Evolutionary conservation across 495 filamentous ascomycete species (phyloP).

Genomic region (Paragyromitra xinjiangensis): DNA sequence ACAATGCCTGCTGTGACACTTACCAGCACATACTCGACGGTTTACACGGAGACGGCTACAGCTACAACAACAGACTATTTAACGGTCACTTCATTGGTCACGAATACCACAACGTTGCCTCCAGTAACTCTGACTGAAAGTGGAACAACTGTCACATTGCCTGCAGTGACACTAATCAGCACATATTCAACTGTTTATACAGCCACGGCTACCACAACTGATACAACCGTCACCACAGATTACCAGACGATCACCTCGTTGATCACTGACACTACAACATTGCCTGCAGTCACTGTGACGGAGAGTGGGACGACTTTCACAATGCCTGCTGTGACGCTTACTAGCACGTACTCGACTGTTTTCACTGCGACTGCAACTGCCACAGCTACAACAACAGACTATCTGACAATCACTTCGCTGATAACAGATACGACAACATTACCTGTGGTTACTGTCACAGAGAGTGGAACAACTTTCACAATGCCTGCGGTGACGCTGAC

Average conservation of each 20-base stretch:
- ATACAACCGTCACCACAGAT: constrained; percentile 10
- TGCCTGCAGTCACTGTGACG: constrained; percentile 31
- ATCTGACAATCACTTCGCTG: constrained; percentile 17
- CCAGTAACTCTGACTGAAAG: constrained; percentile 3
- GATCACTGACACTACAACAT: constrained; percentile 21
- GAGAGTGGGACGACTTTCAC: constrained; percentile 30
- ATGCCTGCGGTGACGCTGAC: constrained; percentile 33
- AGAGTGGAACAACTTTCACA: constrained; percentile 25
- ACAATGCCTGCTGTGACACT: constrained; percentile 31
- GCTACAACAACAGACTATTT: constrained; percentile 21
- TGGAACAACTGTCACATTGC: constrained; percentile 27
- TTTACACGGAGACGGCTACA: constrained; percentile 30
- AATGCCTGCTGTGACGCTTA: constrained; percentile 28
- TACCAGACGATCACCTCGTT: constrained; percentile 23
- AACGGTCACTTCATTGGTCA: constrained; percentile 28
- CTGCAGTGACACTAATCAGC: constrained; percentile 32
- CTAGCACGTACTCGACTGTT: constrained; percentile 25
- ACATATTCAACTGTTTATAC: constrained; percentile 37
- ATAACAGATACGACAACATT: constrained; percentile 30
- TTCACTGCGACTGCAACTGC: constrained; percentile 7
- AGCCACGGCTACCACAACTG: constrained; percentile 12
- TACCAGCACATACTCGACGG: constrained; percentile 30
- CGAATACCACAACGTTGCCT: constrained; percentile 37
- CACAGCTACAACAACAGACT: constrained; percentile 31
- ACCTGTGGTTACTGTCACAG: constrained; percentile 28